Evolutionary conservation across 805 yeast genomes (phyloP).

Genomic region (Wickerhamomyces hampshirensis): DNA sequence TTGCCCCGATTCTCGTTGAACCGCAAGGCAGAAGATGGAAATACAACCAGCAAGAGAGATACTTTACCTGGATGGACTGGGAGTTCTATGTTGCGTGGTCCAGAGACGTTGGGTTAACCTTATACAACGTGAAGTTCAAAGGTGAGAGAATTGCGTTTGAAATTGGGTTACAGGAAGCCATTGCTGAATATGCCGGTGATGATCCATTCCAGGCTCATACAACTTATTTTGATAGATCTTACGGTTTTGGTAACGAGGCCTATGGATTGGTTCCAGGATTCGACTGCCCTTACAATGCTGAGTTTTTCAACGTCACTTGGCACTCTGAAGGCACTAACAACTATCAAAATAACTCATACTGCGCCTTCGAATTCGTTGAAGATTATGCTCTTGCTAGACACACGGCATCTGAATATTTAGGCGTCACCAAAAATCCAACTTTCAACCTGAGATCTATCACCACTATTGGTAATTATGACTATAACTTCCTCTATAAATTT

Average conservation of each 20-base stretch:
- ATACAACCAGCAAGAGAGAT: slow-evolving; percentile 22
- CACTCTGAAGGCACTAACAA: slow-evolving; percentile 20
- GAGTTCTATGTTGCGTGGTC: slow-evolving; percentile 24
- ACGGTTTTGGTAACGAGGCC: slow-evolving; percentile 28
- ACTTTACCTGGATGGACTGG: slow-evolving; percentile 29
- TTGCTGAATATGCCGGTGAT: slow-evolving; percentile 28
- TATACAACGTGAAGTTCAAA: slow-evolving; percentile 25
- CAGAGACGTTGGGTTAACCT: slow-evolving; percentile 23
- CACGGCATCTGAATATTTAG: slow-evolving; percentile 13
- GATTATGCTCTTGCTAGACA: slow-evolving; percentile 24
- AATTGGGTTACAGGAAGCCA: slow-evolving; percentile 26
- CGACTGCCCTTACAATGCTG: slow-evolving; percentile 28
- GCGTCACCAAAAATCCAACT: slow-evolving; percentile 22
- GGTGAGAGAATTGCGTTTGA: slow-evolving; percentile 27
- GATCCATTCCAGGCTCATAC: slow-evolving; percentile 28
- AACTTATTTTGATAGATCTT: slow-evolving; percentile 22
- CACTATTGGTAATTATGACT: slow-evolving; percentile 25
- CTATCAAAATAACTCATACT: slow-evolving; percentile 24
- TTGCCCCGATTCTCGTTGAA: slow-evolving; percentile 21
- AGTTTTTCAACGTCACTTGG: slow-evolving; percentile 25
- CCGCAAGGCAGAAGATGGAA: slow-evolving; percentile 27
- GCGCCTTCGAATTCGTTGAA: slow-evolving; percentile 22
- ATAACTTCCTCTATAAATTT: slow-evolving; percentile 23
- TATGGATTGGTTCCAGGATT: slow-evolving; percentile 26
- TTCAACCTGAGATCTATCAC: slow-evolving; percentile 22